phyloP scores from a whole-genome alignment of 2,329 filamentous ascomycete species.

The Coniella lustricola region DNA sequence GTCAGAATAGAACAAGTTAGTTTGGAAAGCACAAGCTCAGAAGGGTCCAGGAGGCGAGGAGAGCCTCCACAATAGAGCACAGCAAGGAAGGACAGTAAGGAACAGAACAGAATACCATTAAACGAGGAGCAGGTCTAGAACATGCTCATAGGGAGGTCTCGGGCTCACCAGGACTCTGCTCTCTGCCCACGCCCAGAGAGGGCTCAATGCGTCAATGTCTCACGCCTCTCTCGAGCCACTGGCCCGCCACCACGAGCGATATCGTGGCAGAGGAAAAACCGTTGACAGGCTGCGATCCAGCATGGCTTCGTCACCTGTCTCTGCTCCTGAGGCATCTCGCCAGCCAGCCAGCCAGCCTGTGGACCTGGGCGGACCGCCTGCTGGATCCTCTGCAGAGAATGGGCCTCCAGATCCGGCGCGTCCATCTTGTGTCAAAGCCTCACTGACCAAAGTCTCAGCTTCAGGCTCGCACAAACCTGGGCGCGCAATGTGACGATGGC shows the following conservation, averaged over 20 bases:
- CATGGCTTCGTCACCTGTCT: conserved; percentile 9
- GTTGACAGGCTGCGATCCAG: not conserved
- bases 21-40: no score
- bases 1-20: no score
- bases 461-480: not conserved
- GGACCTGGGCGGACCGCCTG: not conserved
- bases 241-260: not conserved
- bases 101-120: not conserved
- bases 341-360: conserved; percentile 1
- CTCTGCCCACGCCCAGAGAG: not conserved
- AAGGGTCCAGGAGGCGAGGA: no score
- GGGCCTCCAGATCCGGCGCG: not conserved
- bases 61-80: no score
- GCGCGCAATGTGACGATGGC: no score
- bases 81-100: no score
- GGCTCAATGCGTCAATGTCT: conserved; percentile 7
- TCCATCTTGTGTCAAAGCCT: not conserved
- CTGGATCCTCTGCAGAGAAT: not conserved
- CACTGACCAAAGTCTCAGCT: conserved; percentile 2
- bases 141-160: not conserved
- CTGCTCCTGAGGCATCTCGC: conserved; percentile 1
- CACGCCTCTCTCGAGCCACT: conserved; percentile 1
- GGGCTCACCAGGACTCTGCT: not conserved
- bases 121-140: not conserved
- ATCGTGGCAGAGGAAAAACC: not conserved